These are phyloP conservation scores for Calonectria ilicicola DNA, from an alignment of 2,329 filamentous ascomycete species.

Conservation along the genomic window DNA sequence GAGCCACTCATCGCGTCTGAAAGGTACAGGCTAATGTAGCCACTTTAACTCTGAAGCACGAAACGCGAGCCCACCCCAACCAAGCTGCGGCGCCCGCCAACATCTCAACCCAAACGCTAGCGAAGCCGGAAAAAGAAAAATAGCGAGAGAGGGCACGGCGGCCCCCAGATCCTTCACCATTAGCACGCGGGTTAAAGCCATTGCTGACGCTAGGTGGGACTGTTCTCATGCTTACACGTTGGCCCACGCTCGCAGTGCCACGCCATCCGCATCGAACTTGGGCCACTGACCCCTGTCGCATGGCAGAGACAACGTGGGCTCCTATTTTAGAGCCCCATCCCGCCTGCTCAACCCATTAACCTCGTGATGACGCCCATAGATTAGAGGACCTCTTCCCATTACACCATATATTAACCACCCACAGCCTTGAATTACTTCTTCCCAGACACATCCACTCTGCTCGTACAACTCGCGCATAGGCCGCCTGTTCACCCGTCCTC, in stretches of 20 bases:
- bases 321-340: background rate
- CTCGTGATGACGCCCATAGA: background rate
- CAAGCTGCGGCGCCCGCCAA: background rate
- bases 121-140: background rate
- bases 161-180: background rate
- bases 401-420: background rate
- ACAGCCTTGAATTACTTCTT: background rate
- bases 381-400: background rate
- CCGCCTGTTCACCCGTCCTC: background rate
- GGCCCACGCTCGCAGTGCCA: conserved; percentile 34
- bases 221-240: conserved; percentile 8
- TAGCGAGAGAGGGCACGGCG: background rate
- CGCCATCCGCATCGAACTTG: conserved; percentile 25
- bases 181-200: background rate
- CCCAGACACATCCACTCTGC: background rate
- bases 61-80: background rate
- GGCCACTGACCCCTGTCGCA: conserved; percentile 4
- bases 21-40: conserved; percentile 21
- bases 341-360: background rate
- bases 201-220: background rate
- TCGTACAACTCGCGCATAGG: conserved; percentile 6
- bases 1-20: background rate
- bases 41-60: conserved; percentile 19
- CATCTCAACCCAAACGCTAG: background rate
- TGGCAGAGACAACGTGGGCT: conserved; percentile 2